phyloP scores from a whole-genome alignment of 208 protist species.

The Crithidia acanthocephali region DNA sequence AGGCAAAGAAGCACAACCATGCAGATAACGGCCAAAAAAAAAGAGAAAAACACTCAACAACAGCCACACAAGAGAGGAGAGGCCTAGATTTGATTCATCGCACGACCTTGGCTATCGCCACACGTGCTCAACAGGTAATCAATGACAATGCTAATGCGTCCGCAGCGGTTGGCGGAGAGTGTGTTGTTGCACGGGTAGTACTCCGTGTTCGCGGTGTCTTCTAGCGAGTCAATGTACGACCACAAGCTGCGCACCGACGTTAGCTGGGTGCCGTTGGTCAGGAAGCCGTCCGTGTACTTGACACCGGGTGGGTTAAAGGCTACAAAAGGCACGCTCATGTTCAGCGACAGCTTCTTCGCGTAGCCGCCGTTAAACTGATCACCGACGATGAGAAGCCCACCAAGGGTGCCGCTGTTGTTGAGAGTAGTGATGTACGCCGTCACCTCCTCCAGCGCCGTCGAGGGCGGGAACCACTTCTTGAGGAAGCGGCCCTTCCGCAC shows the following conservation, averaged over 20 bases:
- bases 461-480: conserved; percentile 68
- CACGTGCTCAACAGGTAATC: conserved; percentile 53
- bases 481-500: conserved; percentile 64
- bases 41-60: not conserved
- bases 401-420: conserved; percentile 8
- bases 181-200: conserved; percentile 57
- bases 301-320: conserved; percentile 85
- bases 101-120: conserved; percentile 50
- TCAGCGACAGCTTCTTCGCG: conserved; percentile 66
- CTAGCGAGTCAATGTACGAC: conserved; percentile 85
- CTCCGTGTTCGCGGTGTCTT: conserved; percentile 60
- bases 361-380: conserved; percentile 93
- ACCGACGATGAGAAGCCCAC: conserved; percentile 74
- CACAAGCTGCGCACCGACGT: conserved; percentile 54
- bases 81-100: conserved; percentile 26
- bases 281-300: conserved; percentile 45
- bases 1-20: too few species aligned
- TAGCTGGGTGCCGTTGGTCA: conserved; percentile 59
- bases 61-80: not conserved
- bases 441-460: conserved; percentile 56
- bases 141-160: conserved; percentile 71
- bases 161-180: conserved; percentile 62
- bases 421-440: conserved; percentile 54
- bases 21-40: conserved; percentile 1
- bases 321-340: conserved; percentile 61